A percentile compares a stretch with the other conserved stretches of the same genome.
Evolutionary conservation across 495 filamentous ascomycete genomes (phyloP).

Genomic region (Tuber brumale): DNA sequence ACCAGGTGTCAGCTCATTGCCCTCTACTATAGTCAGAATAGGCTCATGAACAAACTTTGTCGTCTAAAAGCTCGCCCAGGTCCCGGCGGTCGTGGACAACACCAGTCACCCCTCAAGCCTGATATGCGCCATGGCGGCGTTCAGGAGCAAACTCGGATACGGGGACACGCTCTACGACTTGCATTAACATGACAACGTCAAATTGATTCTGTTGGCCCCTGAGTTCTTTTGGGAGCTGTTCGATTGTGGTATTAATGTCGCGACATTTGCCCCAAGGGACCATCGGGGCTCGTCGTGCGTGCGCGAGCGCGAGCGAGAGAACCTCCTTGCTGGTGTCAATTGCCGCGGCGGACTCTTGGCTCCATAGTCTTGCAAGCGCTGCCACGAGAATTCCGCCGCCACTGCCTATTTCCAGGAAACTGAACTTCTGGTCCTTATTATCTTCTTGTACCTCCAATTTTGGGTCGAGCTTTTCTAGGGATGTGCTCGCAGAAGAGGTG

Average conservation of each 20-base stretch:
- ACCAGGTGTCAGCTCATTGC: too few relatives aligned
- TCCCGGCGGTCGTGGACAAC: conserved; percentile 81
- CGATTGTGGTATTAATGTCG: conserved; percentile 56
- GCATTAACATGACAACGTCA: conserved; percentile 65
- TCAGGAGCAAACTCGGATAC: conserved; percentile 62
- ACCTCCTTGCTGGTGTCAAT: conserved; percentile 77
- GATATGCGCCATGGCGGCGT: conserved; percentile 59
- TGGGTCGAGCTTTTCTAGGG: conserved; percentile 19
- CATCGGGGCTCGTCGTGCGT: conserved; percentile 62
- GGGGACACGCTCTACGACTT: conserved; percentile 89
- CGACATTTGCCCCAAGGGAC: conserved; percentile 52
- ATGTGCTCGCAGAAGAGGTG: conserved; percentile 21
- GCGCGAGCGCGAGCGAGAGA: conserved; percentile 71
- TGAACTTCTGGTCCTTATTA: conserved; percentile 42
- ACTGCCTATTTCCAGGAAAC: conserved; percentile 89
- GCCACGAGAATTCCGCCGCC: conserved; percentile 96
- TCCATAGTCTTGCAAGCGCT: conserved; percentile 65
- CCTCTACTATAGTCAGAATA: too few relatives aligned
- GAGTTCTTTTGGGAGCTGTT: conserved; percentile 15
- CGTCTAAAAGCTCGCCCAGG: conserved; percentile 75
- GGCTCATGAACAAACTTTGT: conserved; percentile 93
- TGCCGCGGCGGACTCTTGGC: conserved; percentile 63
- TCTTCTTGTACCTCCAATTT: conserved; percentile 32
- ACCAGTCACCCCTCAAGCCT: too few relatives aligned
- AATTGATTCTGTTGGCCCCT: conserved; percentile 16